Evolutionary conservation across 2,329 filamentous ascomycete genomes (phyloP).

Genomic region (Xenoacremonium recifei): DNA sequence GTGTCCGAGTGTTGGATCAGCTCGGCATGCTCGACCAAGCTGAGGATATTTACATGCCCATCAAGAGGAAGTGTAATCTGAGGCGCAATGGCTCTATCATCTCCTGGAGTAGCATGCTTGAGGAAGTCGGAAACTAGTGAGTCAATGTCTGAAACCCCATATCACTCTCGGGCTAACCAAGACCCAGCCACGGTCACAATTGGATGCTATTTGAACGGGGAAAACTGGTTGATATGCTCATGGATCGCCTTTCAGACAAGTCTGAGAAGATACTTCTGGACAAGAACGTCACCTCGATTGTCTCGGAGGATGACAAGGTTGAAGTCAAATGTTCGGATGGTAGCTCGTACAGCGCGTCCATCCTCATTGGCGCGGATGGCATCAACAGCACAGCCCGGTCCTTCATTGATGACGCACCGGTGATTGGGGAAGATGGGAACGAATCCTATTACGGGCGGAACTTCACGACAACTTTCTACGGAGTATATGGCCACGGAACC

Average conservation of each 20-base stretch:
- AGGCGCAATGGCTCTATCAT: slow-evolving; percentile 7
- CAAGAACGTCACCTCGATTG: slow-evolving; percentile 11
- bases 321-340: slow-evolving; percentile 16
- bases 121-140: slow-evolving; percentile 11
- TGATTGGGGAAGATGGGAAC: slow-evolving; percentile 14
- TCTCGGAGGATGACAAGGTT: background rate
- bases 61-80: slow-evolving; percentile 14
- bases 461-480: too few species aligned
- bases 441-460: too few species aligned
- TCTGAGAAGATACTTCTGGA: background rate
- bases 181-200: too few species aligned
- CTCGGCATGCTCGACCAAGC: slow-evolving; percentile 10
- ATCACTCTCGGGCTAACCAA: too few species aligned
- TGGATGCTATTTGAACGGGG: too few species aligned
- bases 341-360: slow-evolving; percentile 6
- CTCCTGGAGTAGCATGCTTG: slow-evolving; percentile 14
- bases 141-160: accelerated
- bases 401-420: slow-evolving; percentile 4
- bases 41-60: background rate
- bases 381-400: slow-evolving; percentile 12
- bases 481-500: slow-evolving; percentile 31
- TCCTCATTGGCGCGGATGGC: slow-evolving; percentile 17
- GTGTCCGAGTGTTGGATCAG: slow-evolving; percentile 7
- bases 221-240: too few species aligned
- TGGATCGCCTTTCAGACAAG: too few species aligned